Base-by-base conservation (phyloP, 2,329 filamentous ascomycete genomes). In the Chaetomium globosum region DNA sequence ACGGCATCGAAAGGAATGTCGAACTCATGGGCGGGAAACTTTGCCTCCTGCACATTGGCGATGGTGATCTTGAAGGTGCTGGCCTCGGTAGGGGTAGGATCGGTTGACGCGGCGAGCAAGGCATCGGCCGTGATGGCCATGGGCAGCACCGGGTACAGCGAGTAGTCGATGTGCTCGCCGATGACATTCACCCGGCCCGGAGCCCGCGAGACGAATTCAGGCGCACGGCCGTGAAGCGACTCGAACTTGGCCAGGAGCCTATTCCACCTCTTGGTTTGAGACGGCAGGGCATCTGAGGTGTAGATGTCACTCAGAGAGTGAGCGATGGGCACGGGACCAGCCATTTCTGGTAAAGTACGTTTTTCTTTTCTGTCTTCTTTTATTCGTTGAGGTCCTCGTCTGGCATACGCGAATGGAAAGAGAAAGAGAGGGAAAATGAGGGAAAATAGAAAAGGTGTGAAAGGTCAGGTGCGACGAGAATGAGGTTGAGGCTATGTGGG, bases 151-250 rank as follows among this genome's bases (percentile, higher is more conserved):
- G 95, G 89, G 82, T 98, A 99, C 23, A 99, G 86, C 16, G 92
- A 97, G 81, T 99, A 99, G 81, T 99, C 95, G 74, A 99, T 97
- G 81, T 99, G 95, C 83, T 99, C 95, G 77, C 95, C 95, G 75
- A 99, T 97, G 74, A 99, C 95, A 81, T 98, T 98, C 71, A 99
- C 95, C 71, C 95, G 87, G 66, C 95, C 95, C 1, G 95, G 95
- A 63, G 93, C 97, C 68, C 95, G 89, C 10, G 94, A 87, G 23
- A 98, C 87, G 73, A 97, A 97, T 65, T 90, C 85, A 48, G 93
- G 88, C 19, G 83, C 80, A 59, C 86, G 83, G 71, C 87, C 88
- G 78, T 94, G 96, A 51, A 80, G 80, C 65, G 84, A 78, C 70
- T 88, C 81, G 79, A 98, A 98, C 70, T 84, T 83, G 59, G 84